phyloP scores from a whole-genome alignment of 306 rosid genomes.

The Trichosanthes cucumerina region DNA sequence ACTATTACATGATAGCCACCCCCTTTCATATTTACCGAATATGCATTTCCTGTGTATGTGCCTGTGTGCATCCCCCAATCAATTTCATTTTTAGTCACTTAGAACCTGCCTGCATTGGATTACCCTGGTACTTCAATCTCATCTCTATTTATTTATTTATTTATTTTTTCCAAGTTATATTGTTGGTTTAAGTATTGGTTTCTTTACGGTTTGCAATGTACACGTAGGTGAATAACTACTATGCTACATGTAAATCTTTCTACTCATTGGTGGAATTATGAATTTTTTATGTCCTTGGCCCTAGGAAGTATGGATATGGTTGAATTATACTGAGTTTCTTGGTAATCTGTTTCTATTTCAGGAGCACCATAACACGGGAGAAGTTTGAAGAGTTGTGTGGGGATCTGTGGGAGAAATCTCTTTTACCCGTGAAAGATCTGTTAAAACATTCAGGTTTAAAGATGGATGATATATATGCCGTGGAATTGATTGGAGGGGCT shows the following conservation, averaged over 20 bases:
- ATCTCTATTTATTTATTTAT: not conserved
- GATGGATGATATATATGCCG: conserved; percentile 65
- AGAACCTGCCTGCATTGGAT: not conserved
- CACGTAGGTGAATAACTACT: not conserved
- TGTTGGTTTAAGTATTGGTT: not conserved
- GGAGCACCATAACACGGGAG: conserved; percentile 91
- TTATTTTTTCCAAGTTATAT: not conserved
- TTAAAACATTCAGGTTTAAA: conserved; percentile 58
- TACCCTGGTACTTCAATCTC: not conserved
- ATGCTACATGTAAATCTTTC: not conserved
- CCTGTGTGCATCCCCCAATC: not conserved
- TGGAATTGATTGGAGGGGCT: conserved; percentile 95
- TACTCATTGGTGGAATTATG: not conserved
- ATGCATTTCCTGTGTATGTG: not conserved
- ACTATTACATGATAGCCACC: not conserved
- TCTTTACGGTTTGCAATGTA: not conserved
- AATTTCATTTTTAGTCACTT: not conserved
- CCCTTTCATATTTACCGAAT: not conserved
- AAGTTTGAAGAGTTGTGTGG: conserved; percentile 88
- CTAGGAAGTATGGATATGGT: not conserved
- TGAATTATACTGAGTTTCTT: not conserved
- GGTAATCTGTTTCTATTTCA: conserved; percentile 15
- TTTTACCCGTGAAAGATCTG: conserved; percentile 65
- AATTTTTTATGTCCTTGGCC: not conserved
- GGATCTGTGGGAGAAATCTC: conserved; percentile 90